Evolutionary conservation across 208 protist species (phyloP).

Genomic region (Porcisia hertigi): DNA sequence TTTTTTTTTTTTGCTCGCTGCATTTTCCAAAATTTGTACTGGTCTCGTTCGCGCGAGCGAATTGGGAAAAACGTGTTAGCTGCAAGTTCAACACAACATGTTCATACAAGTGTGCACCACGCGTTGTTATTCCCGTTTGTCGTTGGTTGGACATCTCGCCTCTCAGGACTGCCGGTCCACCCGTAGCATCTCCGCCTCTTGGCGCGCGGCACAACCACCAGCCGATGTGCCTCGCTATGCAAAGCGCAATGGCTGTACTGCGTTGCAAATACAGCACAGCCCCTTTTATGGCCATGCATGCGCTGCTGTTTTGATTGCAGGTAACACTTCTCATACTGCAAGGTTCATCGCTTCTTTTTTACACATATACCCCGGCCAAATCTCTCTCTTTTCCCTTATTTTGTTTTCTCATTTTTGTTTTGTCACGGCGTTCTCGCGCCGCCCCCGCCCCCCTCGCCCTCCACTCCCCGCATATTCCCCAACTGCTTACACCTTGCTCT

Average conservation of each 20-base stretch:
- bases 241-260: not conserved
- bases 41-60: not conserved
- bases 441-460: not conserved
- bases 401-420: not conserved
- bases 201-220: not conserved
- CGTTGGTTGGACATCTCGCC: not conserved
- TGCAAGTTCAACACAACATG: not conserved
- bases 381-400: not conserved
- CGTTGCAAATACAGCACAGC: too few relatives aligned
- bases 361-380: too few relatives aligned
- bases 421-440: not conserved
- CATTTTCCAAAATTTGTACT: not conserved
- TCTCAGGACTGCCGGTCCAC: not conserved
- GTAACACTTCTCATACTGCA: not conserved
- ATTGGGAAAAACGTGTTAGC: not conserved
- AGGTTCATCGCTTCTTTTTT: too few relatives aligned
- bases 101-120: not conserved
- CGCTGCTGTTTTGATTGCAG: not conserved
- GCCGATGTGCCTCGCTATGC: not conserved
- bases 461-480: not conserved
- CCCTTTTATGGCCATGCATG: not conserved
- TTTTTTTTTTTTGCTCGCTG: not conserved
- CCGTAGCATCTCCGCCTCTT: not conserved
- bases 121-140: not conserved
- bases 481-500: not conserved